Conservation (phyloP, 208 protist species). For the Leishmania mexicana region DNA sequence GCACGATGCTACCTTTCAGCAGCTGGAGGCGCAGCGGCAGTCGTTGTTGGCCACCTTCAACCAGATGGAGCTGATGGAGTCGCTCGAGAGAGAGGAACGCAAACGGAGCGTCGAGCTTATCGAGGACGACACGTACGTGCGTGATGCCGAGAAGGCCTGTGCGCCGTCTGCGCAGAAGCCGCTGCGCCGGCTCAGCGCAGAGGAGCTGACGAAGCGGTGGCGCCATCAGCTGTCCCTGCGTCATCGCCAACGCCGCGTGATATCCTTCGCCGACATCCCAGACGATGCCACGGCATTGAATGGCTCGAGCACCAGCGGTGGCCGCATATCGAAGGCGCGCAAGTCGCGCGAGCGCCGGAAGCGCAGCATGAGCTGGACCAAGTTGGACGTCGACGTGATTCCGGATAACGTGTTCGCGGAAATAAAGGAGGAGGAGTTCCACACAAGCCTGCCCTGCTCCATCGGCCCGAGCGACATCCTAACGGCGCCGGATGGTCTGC, state of each 20-base stretch:
- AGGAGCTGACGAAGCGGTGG: conserved; percentile 51
- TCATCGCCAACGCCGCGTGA: conserved; percentile 38
- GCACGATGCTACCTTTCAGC: conserved; percentile 39
- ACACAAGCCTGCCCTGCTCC: conserved; percentile 41
- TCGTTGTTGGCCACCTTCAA: conserved; percentile 25
- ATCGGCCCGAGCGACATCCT: conserved; percentile 16
- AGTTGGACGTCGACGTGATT: conserved; percentile 39
- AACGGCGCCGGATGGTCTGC: not conserved
- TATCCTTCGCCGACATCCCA: conserved; percentile 45
- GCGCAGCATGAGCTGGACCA: conserved; percentile 36
- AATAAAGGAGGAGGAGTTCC: conserved; percentile 47
- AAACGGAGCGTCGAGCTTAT: conserved; percentile 65
- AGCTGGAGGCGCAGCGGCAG: conserved; percentile 44
- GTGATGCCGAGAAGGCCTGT: conserved; percentile 23
- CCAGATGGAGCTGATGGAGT: conserved; percentile 41
- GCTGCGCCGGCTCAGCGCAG: conserved; percentile 25
- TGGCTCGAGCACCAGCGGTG: not conserved
- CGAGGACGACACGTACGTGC: conserved; percentile 43
- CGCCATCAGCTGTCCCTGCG: conserved; percentile 35
- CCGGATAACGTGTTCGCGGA: conserved; percentile 55
- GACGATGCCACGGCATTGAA: conserved; percentile 3
- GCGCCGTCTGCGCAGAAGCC: conserved; percentile 8
- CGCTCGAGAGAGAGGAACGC: conserved; percentile 49
- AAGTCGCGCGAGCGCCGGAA: conserved; percentile 36
- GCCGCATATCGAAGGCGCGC: conserved; percentile 14